These are phyloP conservation scores for Hevea brasiliensis DNA, from an alignment of 345 rosid species.

Conservation along the genomic window DNA sequence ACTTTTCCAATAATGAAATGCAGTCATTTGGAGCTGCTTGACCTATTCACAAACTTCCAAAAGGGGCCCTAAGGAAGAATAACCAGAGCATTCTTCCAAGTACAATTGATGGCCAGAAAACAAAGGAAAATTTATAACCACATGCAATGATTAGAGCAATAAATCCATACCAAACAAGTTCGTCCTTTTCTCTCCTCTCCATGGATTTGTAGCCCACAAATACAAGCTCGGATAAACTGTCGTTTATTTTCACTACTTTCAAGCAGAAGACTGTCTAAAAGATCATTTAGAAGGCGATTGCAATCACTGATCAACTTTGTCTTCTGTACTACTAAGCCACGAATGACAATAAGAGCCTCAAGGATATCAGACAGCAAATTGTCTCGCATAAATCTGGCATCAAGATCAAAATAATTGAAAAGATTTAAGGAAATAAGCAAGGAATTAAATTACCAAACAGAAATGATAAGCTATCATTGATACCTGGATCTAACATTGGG, in stretches of 20 bases:
- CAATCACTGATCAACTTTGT: slow-evolving; percentile 96
- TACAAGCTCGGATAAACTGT: slow-evolving; percentile 91
- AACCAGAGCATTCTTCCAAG: neutral
- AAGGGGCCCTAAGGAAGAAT: neutral
- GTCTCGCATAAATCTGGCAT: slow-evolving; percentile 81
- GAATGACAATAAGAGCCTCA: slow-evolving; percentile 93
- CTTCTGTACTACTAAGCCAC: slow-evolving; percentile 95
- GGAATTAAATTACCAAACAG: slow-evolving; percentile 11
- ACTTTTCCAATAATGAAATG: neutral
- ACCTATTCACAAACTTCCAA: neutral
- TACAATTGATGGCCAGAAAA: neutral
- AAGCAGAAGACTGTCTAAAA: slow-evolving; percentile 87
- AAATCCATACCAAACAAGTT: slow-evolving; percentile 66
- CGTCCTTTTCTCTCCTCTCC: slow-evolving; percentile 82
- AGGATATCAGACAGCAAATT: slow-evolving; percentile 85
- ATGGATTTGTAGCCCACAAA: slow-evolving; percentile 85
- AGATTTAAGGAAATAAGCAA: slow-evolving; percentile 11
- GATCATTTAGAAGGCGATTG: slow-evolving; percentile 85
- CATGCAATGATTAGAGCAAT: neutral
- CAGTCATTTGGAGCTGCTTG: neutral
- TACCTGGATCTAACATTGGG: slow-evolving; percentile 92
- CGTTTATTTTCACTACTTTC: slow-evolving; percentile 95
- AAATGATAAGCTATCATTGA: neutral
- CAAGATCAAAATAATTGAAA: slow-evolving; percentile 27
- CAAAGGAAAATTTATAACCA: neutral